phyloP scores from a whole-genome alignment of 1,284 basidiomycete genomes.

The Anthracocystis setariae region DNA sequence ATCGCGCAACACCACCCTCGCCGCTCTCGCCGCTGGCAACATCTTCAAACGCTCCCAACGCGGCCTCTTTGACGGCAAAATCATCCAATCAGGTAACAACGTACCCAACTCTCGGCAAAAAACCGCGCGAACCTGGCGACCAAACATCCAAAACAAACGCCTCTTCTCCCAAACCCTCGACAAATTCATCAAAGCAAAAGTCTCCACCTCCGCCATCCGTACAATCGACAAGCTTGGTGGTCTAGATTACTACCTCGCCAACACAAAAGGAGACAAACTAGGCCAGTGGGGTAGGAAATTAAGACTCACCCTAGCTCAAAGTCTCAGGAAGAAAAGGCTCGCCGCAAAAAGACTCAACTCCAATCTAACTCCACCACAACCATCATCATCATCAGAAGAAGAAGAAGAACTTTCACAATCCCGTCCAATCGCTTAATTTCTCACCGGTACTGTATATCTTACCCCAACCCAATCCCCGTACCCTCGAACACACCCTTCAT shows the following conservation, averaged over 20 bases:
- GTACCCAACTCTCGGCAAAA: slow-evolving; percentile 66
- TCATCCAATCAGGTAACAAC: slow-evolving; percentile 62
- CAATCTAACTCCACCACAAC: too few relatives aligned
- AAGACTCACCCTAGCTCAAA: slow-evolving; percentile 41
- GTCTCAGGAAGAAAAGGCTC: slow-evolving; percentile 33
- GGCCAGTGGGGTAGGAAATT: slow-evolving; percentile 61
- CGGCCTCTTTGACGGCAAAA: slow-evolving; percentile 63
- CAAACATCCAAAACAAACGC: slow-evolving; percentile 60
- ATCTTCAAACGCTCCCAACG: slow-evolving; percentile 65
- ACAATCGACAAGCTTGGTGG: slow-evolving; percentile 64
- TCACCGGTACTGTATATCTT: too few relatives aligned
- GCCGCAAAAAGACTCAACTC: too few relatives aligned
- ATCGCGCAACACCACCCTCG: slow-evolving; percentile 51
- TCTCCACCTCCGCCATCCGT: slow-evolving; percentile 54
- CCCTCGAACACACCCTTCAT: too few relatives aligned
- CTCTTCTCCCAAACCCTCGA: slow-evolving; percentile 53
- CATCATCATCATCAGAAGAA: too few relatives aligned
- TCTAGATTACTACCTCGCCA: slow-evolving; percentile 60
- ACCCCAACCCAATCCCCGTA: too few relatives aligned
- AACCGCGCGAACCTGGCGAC: slow-evolving; percentile 59
- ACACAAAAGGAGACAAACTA: slow-evolving; percentile 51
- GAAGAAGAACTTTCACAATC: too few relatives aligned
- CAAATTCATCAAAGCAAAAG: slow-evolving; percentile 29
- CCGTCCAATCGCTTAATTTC: too few relatives aligned
- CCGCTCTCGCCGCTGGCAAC: slow-evolving; percentile 39